Evolutionary conservation across 495 filamentous ascomycete species (phyloP).

Genomic region (Daldinia bambusicola): DNA sequence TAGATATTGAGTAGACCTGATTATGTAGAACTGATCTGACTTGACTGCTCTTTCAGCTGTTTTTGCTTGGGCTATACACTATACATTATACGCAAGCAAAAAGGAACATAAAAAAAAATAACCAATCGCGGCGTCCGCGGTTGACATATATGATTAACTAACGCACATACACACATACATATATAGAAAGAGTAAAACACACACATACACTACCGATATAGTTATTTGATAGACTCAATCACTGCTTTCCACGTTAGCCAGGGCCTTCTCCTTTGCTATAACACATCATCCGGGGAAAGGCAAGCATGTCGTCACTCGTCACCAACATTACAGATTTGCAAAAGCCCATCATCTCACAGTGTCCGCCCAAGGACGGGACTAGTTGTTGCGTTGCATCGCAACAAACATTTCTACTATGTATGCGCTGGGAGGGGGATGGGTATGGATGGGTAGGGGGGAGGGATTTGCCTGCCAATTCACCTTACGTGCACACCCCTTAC

Average conservation of each 20-base stretch:
- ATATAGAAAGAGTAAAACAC: neutral
- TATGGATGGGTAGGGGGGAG: slow-evolving; percentile 17
- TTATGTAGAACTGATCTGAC: slow-evolving; percentile 1
- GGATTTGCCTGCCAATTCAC: slow-evolving; percentile 30
- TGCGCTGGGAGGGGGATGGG: slow-evolving; percentile 25
- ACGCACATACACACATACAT: slow-evolving; percentile 8
- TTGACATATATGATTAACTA: slow-evolving; percentile 35
- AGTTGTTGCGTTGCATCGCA: slow-evolving; percentile 33
- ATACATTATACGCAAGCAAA: neutral
- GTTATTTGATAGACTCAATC: slow-evolving; percentile 30
- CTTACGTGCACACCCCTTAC: slow-evolving; percentile 17
- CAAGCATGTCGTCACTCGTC: slow-evolving; percentile 38
- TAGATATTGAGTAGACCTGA: neutral
- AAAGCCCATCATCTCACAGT: slow-evolving; percentile 22
- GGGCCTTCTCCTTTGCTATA: slow-evolving; percentile 8
- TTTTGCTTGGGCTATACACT: slow-evolving; percentile 1
- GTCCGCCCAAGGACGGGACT: slow-evolving; percentile 24
- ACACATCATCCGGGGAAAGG: slow-evolving; percentile 24
- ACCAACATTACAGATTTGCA: slow-evolving; percentile 17
- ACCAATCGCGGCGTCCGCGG: slow-evolving; percentile 36
- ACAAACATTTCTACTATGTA: slow-evolving; percentile 17
- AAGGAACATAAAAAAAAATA: no score
- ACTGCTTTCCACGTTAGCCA: slow-evolving; percentile 43
- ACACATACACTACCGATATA: neutral
- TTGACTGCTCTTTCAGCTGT: slow-evolving; percentile 23